Conservation (phyloP, 2,329 filamentous ascomycete species). For the Aspergillus sp. region DNA sequence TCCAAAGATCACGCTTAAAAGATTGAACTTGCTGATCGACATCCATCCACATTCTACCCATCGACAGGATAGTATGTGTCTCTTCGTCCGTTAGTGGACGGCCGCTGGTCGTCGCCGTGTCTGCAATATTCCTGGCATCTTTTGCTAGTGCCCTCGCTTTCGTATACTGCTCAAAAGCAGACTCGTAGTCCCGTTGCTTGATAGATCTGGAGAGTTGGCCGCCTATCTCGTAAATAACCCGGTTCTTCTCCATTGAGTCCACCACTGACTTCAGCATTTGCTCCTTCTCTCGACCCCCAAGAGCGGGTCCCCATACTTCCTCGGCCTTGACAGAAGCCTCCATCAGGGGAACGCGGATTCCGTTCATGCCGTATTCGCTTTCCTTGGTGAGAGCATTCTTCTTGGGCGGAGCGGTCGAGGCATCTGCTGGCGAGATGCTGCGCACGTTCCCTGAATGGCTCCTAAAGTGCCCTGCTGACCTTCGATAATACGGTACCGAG, state of each 20-base stretch:
- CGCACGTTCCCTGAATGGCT: slow-evolving; percentile 41
- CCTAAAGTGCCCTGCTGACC: slow-evolving; percentile 52
- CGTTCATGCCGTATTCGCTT: slow-evolving; percentile 79
- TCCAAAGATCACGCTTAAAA: slow-evolving; percentile 88
- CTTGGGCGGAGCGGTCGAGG: slow-evolving; percentile 49
- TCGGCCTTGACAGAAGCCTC: slow-evolving; percentile 91
- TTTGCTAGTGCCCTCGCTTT: slow-evolving; percentile 74
- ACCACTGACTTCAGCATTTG: slow-evolving; percentile 73
- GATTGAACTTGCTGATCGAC: slow-evolving; percentile 75
- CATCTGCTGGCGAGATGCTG: slow-evolving; percentile 26
- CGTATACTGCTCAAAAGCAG: slow-evolving; percentile 74
- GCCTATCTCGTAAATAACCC: slow-evolving; percentile 72
- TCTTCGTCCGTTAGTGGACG: slow-evolving; percentile 63
- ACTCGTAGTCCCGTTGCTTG: slow-evolving; percentile 82
- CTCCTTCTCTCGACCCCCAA: slow-evolving; percentile 86
- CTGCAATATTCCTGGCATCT: slow-evolving; percentile 62
- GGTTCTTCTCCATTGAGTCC: slow-evolving; percentile 66
- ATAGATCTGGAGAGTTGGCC: slow-evolving; percentile 72
- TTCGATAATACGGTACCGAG: slow-evolving; percentile 41
- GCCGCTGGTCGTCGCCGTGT: slow-evolving; percentile 41
- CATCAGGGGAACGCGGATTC: slow-evolving; percentile 77
- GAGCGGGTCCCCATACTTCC: slow-evolving; percentile 91
- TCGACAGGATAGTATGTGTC: slow-evolving; percentile 76
- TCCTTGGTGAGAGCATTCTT: slow-evolving; percentile 91
- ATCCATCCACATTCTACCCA: slow-evolving; percentile 90